These are phyloP conservation scores for Xylaria digitata DNA, from an alignment of 2,329 filamentous ascomycete species.

Conservation along the genomic window DNA sequence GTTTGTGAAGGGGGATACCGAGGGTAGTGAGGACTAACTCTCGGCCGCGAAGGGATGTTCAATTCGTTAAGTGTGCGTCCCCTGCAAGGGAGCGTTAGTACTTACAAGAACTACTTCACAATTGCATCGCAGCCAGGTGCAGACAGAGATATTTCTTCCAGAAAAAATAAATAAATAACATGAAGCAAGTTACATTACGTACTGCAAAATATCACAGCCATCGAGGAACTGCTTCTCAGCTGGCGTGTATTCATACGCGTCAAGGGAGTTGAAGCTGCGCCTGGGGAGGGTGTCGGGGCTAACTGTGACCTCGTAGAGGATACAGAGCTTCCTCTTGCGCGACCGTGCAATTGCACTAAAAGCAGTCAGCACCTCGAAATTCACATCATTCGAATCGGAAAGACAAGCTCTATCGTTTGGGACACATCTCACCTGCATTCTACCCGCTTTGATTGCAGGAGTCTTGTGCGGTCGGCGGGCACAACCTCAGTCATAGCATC, in stretches of 20 bases:
- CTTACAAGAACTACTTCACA: conserved; percentile 28
- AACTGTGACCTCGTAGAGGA: conserved; percentile 84
- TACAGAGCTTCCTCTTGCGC: conserved; percentile 90
- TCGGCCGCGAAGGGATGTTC: conserved; percentile 63
- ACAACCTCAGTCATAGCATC: conserved; percentile 79
- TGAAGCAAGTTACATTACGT: conserved; percentile 51
- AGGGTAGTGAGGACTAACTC: conserved; percentile 56
- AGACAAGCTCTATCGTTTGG: conserved; percentile 60
- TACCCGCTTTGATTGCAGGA: conserved; percentile 73
- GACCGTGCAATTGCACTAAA: conserved; percentile 78
- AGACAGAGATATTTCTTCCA: conserved; percentile 6
- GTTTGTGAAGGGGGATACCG: conserved; percentile 36
- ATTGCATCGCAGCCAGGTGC: conserved; percentile 29
- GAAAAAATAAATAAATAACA: not conserved
- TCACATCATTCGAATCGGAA: conserved; percentile 61
- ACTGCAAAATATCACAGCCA: conserved; percentile 70
- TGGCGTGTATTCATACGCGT: conserved; percentile 64
- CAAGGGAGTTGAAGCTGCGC: conserved; percentile 66
- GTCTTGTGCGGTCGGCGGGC: conserved; percentile 72
- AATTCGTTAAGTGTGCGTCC: conserved; percentile 63
- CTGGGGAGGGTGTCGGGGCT: conserved; percentile 71
- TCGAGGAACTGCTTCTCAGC: conserved; percentile 68
- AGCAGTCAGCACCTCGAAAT: conserved; percentile 58
- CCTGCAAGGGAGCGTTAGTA: conserved; percentile 51
- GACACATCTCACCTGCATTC: conserved; percentile 67